Percentiles rank a stretch among this genome's conserved stretches.
Conservation (phyloP, 1,284 basidiomycete species). For the Cryptococcus maquisensis region DNA sequence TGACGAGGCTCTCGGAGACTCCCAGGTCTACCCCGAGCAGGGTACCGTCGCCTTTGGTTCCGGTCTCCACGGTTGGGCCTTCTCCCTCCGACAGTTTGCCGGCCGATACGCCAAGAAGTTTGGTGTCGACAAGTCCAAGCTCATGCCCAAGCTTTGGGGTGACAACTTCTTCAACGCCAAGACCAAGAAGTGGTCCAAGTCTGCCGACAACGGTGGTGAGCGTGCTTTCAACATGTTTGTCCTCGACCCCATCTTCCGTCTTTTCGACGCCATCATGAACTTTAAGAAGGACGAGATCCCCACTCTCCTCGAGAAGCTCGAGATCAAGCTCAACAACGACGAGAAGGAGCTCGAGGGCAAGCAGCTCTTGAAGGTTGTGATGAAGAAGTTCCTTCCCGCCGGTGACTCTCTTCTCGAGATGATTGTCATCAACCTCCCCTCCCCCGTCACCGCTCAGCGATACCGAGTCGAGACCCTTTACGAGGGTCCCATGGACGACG, state of each 20-base stretch:
- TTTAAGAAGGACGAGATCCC: constrained; percentile 92
- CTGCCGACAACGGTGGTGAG: constrained; percentile 79
- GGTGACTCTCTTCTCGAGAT: constrained; percentile 99
- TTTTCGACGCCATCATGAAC: constrained; percentile 99
- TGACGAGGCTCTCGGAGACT: constrained; percentile 91
- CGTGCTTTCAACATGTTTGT: constrained; percentile 95
- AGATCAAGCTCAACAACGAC: constrained; percentile 81
- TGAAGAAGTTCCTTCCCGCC: constrained; percentile 99
- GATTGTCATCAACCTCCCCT: constrained; percentile 99
- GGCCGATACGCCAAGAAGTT: constrained; percentile 96
- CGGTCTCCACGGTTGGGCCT: constrained; percentile 99
- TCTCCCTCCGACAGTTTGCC: constrained; percentile 98
- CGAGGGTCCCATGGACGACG: constrained; percentile 99
- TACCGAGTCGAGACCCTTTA: constrained; percentile 99
- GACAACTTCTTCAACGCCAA: constrained; percentile 99
- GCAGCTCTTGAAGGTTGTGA: constrained; percentile 92
- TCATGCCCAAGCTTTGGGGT: constrained; percentile 98
- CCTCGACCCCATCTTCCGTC: constrained; percentile 97
- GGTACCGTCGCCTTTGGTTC: constrained; percentile 99
- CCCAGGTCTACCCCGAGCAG: constrained; percentile 98
- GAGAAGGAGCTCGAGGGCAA: constrained; percentile 97
- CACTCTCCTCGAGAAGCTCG: constrained; percentile 93
- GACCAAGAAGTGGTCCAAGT: constrained; percentile 95
- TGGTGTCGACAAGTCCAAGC: constrained; percentile 97
- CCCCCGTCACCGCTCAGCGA: constrained; percentile 91